Evolutionary conservation across 164 flowering plant genomes (phyloP).

Genomic region (Nymphaea colorata): DNA sequence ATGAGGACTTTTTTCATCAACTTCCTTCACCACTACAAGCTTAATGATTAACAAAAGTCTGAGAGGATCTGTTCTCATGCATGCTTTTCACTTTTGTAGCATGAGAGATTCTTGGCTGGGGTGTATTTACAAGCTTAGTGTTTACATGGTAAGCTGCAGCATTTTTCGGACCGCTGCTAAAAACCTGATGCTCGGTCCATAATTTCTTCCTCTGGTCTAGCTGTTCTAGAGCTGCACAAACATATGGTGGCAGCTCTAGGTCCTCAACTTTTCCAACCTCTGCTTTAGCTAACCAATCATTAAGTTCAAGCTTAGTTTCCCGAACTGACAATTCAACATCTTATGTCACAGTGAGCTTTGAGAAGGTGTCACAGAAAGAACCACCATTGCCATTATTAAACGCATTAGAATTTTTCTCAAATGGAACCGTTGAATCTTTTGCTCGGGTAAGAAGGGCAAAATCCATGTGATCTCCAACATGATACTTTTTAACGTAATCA

Average conservation of each 20-base stretch:
- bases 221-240: conserved; percentile 80
- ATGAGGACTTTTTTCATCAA: not conserved
- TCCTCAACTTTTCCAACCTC: conserved; percentile 90
- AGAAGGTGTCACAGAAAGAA: conserved; percentile 34
- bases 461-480: conserved; percentile 52
- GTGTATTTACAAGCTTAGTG: conserved; percentile 10
- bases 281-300: conserved; percentile 78
- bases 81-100: not conserved
- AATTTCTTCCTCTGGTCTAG: conserved; percentile 59
- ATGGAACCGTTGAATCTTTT: conserved; percentile 52
- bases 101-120: conserved; percentile 10
- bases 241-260: conserved; percentile 81
- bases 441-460: conserved; percentile 68
- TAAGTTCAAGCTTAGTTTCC: conserved; percentile 64
- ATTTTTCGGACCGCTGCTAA: conserved; percentile 10
- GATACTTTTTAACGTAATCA: conserved; percentile 55
- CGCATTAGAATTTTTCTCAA: conserved; percentile 21
- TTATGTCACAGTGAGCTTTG: conserved; percentile 67
- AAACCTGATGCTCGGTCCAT: conserved; percentile 43
- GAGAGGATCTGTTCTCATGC: not conserved
- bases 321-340: conserved; percentile 79
- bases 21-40: not conserved
- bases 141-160: conserved; percentile 5
- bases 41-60: not conserved
- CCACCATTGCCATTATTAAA: conserved; percentile 8